Base-by-base conservation (phyloP, 2,329 filamentous ascomycete species). In the Pyrenophora graminea region DNA sequence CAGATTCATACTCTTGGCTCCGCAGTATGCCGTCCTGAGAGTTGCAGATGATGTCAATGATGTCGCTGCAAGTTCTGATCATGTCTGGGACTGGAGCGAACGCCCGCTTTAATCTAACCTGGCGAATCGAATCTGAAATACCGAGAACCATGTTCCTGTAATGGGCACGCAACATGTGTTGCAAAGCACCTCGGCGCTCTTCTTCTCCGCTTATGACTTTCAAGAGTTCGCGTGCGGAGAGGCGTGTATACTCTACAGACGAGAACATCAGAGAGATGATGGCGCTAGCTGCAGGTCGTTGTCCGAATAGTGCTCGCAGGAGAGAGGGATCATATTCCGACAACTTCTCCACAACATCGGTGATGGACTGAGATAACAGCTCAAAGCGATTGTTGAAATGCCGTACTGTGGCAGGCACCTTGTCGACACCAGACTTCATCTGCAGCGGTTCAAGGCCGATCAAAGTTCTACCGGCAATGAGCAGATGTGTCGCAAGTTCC, bases 201-300 rank as follows among this genome's bases (percentile, higher is more conserved):
- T 81, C 81, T 70, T 95, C 85, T 7, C 83, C 83, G 31, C 90
- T 94, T 63, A 93, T 84, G 31, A 85, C 85, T 72, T 96, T 96
- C 58, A 97, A 82, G 23, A 97, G 77, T 59, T 91, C 88, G 6
- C 92, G 83, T 1, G 89, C 87, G 13, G 90, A 88, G 68, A 92
- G 87, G 55, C 90, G 91, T 30, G 94, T 86, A 51, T 86, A 82
- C 48, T 88, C 79, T 60, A 95, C 87, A 13, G 90, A 89, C 37
- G 91, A 91, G 48, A 97, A 85, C 6, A 97, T 83, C 15, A 90
- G 82, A 4, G 88, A 87, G 39, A 96, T 85, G 36, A 96, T 81
- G 32, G 89, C 85, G 58, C 87, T 85, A 53, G 90, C 88, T 6
- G 86, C 86, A 36, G 85, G 77, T 17, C 83, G 81, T 50, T 87